These are phyloP conservation scores for Globisporangium rhizosaccharum DNA, from an alignment of 352 stramenopile species.

Conservation along the genomic window DNA sequence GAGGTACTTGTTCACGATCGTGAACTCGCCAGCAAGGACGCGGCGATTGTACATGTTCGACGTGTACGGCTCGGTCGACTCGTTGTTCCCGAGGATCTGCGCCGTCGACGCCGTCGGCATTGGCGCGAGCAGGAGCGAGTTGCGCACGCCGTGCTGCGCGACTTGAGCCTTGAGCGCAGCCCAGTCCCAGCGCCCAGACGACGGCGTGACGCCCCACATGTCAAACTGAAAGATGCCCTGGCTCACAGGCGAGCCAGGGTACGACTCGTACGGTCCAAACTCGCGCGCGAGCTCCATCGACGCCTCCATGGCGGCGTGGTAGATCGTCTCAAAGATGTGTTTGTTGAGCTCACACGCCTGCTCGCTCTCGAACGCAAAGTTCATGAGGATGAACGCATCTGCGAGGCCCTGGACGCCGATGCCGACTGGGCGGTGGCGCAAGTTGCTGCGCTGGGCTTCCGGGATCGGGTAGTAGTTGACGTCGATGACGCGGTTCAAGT, in stretches of 20 bases:
- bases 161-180: conserved; percentile 91
- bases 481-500: conserved; percentile 99
- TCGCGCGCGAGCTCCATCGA: conserved; percentile 94
- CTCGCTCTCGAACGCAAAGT: conserved; percentile 94
- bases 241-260: conserved; percentile 94
- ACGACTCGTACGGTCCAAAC: conserved; percentile 96
- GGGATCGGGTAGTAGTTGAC: conserved; percentile 98
- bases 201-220: conserved; percentile 96
- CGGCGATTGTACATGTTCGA: conserved; percentile 99
- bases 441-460: conserved; percentile 91
- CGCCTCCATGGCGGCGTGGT: conserved; percentile 95
- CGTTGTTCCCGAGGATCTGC: conserved; percentile 99
- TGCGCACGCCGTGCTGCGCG: conserved; percentile 94
- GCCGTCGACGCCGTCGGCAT: conserved; percentile 99
- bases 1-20: conserved; percentile 99
- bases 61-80: conserved; percentile 98
- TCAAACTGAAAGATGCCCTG: conserved; percentile 98
- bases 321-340: conserved; percentile 99
- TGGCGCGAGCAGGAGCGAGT: conserved; percentile 98
- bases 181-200: conserved; percentile 94
- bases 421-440: conserved; percentile 96
- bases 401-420: conserved; percentile 98
- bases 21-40: conserved; percentile 98
- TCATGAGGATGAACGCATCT: conserved; percentile 97
- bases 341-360: conserved; percentile 93